Conservation (phyloP, 768 basidiomycete genomes). For the Termitomyces bulborhizus region DNA sequence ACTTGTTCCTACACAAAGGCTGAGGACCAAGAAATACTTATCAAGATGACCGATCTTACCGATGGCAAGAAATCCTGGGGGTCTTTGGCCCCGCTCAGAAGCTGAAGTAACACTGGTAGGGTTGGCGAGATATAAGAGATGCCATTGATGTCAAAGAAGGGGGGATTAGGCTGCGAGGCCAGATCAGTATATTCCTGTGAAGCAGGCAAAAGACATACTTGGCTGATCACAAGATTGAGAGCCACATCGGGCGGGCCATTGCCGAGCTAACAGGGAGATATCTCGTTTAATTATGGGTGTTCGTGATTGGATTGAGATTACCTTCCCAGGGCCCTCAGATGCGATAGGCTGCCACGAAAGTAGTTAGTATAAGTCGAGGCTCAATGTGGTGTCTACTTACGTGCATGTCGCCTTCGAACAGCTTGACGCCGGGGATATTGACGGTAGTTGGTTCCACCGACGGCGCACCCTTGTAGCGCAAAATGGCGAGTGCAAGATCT, state of each 20-base stretch:
- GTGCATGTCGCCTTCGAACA: constrained; percentile 18
- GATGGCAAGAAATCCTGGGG: constrained; percentile 41
- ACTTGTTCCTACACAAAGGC: constrained; percentile 10
- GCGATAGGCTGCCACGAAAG: constrained; percentile 11
- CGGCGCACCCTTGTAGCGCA: constrained; percentile 25
- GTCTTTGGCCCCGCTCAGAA: constrained; percentile 37
- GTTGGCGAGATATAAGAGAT: constrained; percentile 32
- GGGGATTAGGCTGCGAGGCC: constrained; percentile 19
- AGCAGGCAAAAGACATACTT: background rate
- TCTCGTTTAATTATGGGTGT: background rate
- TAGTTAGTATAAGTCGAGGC: background rate
- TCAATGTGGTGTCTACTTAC: constrained; percentile 2
- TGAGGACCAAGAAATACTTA: background rate
- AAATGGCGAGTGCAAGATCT: constrained; percentile 21
- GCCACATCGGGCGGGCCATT: constrained; percentile 13
- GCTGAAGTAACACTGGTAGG: constrained; percentile 45
- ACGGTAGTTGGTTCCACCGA: constrained; percentile 19
- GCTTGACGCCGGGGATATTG: constrained; percentile 8
- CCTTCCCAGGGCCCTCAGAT: constrained; percentile 13
- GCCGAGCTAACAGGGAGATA: constrained; percentile 7
- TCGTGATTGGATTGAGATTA: background rate
- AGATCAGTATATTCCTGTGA: background rate
- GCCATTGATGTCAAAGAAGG: constrained; percentile 25
- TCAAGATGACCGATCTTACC: background rate
- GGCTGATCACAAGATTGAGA: background rate